Percentiles rank a stretch among this genome's conserved stretches.
Conservation (phyloP, 1,139 yeast genomes). For the Suhomyces chickasaworum region DNA sequence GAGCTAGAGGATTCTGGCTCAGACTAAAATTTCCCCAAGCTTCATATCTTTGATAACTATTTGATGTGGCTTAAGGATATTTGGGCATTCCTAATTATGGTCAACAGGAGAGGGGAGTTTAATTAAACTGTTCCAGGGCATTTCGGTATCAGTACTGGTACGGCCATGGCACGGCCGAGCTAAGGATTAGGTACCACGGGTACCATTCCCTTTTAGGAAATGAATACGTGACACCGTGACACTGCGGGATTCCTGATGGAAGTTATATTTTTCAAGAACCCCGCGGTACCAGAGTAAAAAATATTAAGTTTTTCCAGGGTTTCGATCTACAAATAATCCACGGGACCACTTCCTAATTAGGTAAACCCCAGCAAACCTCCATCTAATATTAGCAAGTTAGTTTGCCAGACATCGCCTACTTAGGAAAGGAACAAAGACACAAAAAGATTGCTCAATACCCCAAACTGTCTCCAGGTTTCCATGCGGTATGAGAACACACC, state of each 20-base stretch:
- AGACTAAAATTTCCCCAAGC: background rate
- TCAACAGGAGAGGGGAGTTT: background rate
- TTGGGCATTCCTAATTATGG: background rate
- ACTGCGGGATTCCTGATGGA: background rate
- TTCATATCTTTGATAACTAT: background rate
- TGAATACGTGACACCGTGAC: constrained; percentile 2
- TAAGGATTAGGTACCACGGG: background rate
- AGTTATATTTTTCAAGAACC: constrained; percentile 1
- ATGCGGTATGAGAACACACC: too few relatives aligned
- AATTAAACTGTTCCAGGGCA: background rate
- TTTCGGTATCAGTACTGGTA: background rate
- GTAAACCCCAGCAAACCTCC: background rate
- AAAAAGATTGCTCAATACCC: too few relatives aligned
- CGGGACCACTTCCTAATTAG: background rate
- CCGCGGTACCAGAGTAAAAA: background rate
- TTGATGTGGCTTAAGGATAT: background rate
- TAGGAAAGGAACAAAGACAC: background rate
- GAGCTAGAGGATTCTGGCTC: too few relatives aligned
- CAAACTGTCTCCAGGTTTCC: too few relatives aligned
- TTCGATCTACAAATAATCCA: background rate
- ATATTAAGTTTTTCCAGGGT: constrained; percentile 2
- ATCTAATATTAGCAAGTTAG: background rate
- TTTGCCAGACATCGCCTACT: background rate
- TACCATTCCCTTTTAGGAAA: background rate
- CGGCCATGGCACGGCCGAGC: background rate